phyloP scores from a whole-genome alignment of 805 yeast species.

The Candida insectalens region DNA sequence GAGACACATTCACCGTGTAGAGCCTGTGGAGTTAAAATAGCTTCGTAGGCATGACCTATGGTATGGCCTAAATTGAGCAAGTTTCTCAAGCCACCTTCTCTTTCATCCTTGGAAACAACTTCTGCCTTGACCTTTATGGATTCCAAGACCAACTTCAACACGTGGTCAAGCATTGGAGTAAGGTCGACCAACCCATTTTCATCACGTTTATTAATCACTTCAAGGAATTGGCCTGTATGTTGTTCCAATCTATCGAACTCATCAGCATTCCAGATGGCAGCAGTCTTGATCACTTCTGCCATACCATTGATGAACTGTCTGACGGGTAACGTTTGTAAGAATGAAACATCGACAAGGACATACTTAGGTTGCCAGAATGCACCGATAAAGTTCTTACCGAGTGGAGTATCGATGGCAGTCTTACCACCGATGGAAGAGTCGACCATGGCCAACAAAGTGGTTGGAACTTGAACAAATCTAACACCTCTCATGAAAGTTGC shows the following conservation, averaged over 20 bases:
- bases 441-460: slow-evolving; percentile 91
- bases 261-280: slow-evolving; percentile 91
- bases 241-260: slow-evolving; percentile 82
- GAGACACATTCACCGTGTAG: slow-evolving; percentile 99
- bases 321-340: slow-evolving; percentile 79
- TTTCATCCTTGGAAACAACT: slow-evolving; percentile 89
- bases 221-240: slow-evolving; percentile 59
- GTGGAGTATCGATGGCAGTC: slow-evolving; percentile 94
- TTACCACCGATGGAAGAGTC: slow-evolving; percentile 98
- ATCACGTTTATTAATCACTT: slow-evolving; percentile 42
- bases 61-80: slow-evolving; percentile 92
- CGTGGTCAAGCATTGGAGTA: slow-evolving; percentile 57
- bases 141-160: slow-evolving; percentile 70
- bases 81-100: slow-evolving; percentile 91
- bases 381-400: slow-evolving; percentile 92
- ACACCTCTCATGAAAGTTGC: slow-evolving; percentile 99
- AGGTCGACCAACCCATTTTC: slow-evolving; percentile 48
- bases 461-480: slow-evolving; percentile 86
- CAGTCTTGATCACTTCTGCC: slow-evolving; percentile 97
- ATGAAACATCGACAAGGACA: slow-evolving; percentile 80
- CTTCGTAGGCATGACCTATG: slow-evolving; percentile 97
- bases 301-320: slow-evolving; percentile 96
- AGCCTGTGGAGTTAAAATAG: slow-evolving; percentile 92
- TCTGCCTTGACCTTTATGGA: slow-evolving; percentile 87
- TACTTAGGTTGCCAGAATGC: slow-evolving; percentile 95